Percentiles rank a stretch among this genome's conserved stretches.
Conservation (phyloP, 1,284 basidiomycete genomes). For the Golubevia sp. region DNA sequence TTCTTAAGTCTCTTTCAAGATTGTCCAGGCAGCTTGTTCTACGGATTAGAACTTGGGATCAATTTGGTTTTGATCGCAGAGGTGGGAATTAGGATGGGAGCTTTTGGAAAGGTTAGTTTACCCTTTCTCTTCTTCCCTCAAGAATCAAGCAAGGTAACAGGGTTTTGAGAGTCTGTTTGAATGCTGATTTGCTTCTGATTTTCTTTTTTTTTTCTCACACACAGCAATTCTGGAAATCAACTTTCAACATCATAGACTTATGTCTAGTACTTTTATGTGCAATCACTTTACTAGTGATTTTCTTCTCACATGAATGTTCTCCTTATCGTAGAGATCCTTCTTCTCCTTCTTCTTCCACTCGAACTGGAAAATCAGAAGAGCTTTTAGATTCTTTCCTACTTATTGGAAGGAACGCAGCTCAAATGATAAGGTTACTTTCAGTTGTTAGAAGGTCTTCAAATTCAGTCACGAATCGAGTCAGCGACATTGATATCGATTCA, state of each 20-base stretch:
- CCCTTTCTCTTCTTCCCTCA: not conserved
- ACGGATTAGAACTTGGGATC: conserved; percentile 48
- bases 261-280: conserved; percentile 47
- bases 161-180: too few species aligned
- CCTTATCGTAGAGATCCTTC: conserved; percentile 31
- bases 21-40: conserved; percentile 53
- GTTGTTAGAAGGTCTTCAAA: conserved; percentile 46
- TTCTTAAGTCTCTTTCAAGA: conserved; percentile 41
- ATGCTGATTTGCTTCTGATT: too few species aligned
- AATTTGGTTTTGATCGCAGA: conserved; percentile 53
- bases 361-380: conserved; percentile 48
- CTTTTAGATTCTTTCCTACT: conserved; percentile 52
- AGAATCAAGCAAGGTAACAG: not conserved
- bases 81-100: conserved; percentile 45
- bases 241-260: conserved; percentile 55
- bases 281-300: conserved; percentile 49
- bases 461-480: conserved; percentile 40
- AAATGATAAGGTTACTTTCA: conserved; percentile 45
- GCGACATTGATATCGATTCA: conserved; percentile 36
- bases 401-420: conserved; percentile 51
- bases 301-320: conserved; percentile 56
- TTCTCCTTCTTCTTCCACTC: conserved; percentile 6
- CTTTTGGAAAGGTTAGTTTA: conserved; percentile 40
- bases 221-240: conserved; percentile 57
- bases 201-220: not conserved